phyloP scores from a whole-genome alignment of 345 rosid genomes.

The Rhodomyrtus tomentosa region DNA sequence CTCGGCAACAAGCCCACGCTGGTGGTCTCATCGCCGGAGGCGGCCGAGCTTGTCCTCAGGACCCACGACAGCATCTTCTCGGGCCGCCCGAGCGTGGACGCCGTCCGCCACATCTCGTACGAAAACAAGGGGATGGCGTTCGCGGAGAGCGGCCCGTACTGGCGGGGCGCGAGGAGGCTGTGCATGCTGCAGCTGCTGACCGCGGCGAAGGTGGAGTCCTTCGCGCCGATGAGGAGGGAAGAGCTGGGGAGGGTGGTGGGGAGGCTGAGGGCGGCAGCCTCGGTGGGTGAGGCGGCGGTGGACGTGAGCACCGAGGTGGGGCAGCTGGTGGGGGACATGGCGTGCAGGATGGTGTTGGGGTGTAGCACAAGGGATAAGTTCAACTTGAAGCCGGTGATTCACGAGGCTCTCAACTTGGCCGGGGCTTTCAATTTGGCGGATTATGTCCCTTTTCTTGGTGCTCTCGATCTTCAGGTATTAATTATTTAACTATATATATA shows the following conservation, averaged over 20 bases:
- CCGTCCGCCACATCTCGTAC: neutral
- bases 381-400: neutral
- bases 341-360: neutral
- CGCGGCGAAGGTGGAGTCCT: conserved; percentile 11
- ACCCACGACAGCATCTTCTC: conserved; percentile 24
- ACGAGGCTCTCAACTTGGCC: neutral
- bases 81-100: conserved; percentile 14
- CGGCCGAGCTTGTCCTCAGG: conserved; percentile 26
- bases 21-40: conserved; percentile 29
- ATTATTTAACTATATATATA: neutral
- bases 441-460: neutral
- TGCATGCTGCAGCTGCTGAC: conserved; percentile 14
- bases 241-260: neutral
- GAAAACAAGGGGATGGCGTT: conserved; percentile 16
- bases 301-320: neutral
- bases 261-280: neutral
- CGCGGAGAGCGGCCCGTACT: conserved; percentile 15
- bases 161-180: conserved; percentile 17
- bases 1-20: conserved; percentile 27
- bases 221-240: conserved; percentile 7
- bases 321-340: neutral
- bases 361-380: neutral
- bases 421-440: neutral
- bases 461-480: neutral
- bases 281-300: neutral